These are phyloP conservation scores for Boechera retrofracta DNA, from an alignment of 345 rosid species.

Conservation along the genomic window DNA sequence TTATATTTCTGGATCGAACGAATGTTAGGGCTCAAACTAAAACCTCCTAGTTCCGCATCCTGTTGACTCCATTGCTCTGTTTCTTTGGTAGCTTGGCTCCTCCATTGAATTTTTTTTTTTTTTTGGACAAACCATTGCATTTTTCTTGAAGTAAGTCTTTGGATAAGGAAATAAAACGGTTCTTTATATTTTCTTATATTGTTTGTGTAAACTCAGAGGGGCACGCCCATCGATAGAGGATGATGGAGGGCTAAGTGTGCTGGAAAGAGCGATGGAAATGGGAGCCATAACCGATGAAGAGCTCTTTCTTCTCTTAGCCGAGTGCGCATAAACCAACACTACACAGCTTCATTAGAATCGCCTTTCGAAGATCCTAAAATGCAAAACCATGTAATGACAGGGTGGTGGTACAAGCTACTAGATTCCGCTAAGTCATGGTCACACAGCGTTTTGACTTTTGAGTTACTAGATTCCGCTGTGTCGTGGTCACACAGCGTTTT, in stretches of 20 bases:
- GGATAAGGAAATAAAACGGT: neutral
- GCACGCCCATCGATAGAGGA: conserved; percentile 75
- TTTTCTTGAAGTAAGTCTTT: neutral
- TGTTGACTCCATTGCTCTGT: conserved; percentile 6
- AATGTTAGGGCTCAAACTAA: neutral
- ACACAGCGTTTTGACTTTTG: neutral
- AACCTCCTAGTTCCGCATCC: neutral
- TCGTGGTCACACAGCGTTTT: neutral
- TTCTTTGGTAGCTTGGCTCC: conserved; percentile 7
- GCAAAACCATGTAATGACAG: conserved; percentile 14
- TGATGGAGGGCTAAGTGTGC: conserved; percentile 68
- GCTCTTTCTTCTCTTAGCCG: conserved; percentile 75
- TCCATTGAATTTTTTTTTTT: neutral
- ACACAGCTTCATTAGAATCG: neutral
- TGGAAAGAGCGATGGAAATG: conserved; percentile 94
- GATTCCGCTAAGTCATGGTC: neutral
- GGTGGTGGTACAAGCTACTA: conserved; percentile 12
- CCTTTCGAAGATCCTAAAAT: neutral
- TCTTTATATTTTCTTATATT: neutral
- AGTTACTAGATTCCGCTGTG: neutral
- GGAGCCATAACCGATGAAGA: conserved; percentile 92
- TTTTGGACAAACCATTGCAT: neutral
- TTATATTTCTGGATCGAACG: neutral
- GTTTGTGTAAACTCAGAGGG: conserved; percentile 59
- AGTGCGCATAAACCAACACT: conserved; percentile 41